Base-by-base conservation (phyloP, 2,329 filamentous ascomycete genomes). In the Monosporascus cannonballus region DNA sequence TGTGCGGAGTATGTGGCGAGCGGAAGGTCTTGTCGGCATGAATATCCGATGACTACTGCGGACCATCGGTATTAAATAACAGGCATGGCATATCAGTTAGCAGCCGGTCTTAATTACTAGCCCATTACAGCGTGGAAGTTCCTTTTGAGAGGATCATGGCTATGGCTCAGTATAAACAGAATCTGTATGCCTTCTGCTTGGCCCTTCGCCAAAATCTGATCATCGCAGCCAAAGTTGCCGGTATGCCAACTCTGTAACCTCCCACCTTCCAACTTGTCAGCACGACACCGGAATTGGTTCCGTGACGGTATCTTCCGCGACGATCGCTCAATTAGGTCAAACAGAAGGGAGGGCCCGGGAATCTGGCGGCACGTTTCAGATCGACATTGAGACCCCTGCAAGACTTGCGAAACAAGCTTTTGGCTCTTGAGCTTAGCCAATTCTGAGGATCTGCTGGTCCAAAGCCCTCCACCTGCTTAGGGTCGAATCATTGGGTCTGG, bases 1-100 rank as follows among this genome's bases (percentile, higher is more conserved):
- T 84, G 1, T 93, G 89, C 65, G 87, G 87, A 3, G 69, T 89
- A 5, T 93, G 88, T 64, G 85, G 84, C 18, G 69, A 68, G 59
- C 72, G 67, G 58, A 69, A 60, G 42, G 25, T 48, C 36, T 53
- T 51, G 58, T 61, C n/a, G 49, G 53, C 46, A 52, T 58, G 46
- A 45, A 18, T 39, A 14, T 34, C 30, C 30, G 9, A 34, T 34
- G 30, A 5, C 30, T 5, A 34, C 4, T 34, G 11, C 30, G 4
- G 30, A 14, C 30, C 11, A 34, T 34, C 2, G 30, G 30, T 14
- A 30, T 34, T 34, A 34, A 34, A 14, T 34, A 14, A 14, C 4
- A 5, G 30, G 4, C 30, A 14, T 14, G 30, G 30, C 30, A 14
- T 34, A 14, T 34, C 11, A 34, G 27, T 6, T 34, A 34, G 4